Base-by-base conservation (phyloP, 768 basidiomycete species). In the Auricularia heimuer region DNA sequence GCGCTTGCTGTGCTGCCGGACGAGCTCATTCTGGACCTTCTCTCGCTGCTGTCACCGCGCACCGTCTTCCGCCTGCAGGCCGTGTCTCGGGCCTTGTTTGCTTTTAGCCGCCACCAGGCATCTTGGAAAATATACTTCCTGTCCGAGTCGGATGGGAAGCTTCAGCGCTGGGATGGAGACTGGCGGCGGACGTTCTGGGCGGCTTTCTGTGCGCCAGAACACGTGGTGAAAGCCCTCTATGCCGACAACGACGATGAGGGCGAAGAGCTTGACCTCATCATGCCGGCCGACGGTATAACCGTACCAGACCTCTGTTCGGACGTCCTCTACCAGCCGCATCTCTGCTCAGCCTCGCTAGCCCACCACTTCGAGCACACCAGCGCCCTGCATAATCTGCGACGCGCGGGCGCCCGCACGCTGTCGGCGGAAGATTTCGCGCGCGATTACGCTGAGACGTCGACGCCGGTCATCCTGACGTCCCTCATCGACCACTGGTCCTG, bases 261-360 rank as follows among this genome's bases (percentile, higher is more conserved):
- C 12, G 11, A 14, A 21, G 54, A 10, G 16, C 34, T 29, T 21
- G 45, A 18, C 42, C 21, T 51, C 16, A 36, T 42, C 37, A 54
- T 45, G 3, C 69, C 69, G 3, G 34, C 66, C 3, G 63, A 67
- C n/a, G 45, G 21, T 45, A 63, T 71, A 21, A 39, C 37, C 11
- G 66, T 63, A 1, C 65, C 51, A 1, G 58, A 65, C 21, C 37
- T 70, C 21, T 70, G 62, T 65, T 69, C 68, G n/a, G 71, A 71
- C 64, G 68, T 70, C 18, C 69, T 71, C 39, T 71, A 68, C 63
- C 65, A 67, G 24, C 71, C 71, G 16, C 54, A 62, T 3, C 61
- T 65, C 3, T 65, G 64, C 61, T 60, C 64, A 18, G 34, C 61
- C 7, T 12, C 61, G 44, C 64, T 61, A 6, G 33, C 33, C 1